Base-by-base conservation (phyloP, 371 early-diverging fungal genomes). In the Apophysomyces variabilis region DNA sequence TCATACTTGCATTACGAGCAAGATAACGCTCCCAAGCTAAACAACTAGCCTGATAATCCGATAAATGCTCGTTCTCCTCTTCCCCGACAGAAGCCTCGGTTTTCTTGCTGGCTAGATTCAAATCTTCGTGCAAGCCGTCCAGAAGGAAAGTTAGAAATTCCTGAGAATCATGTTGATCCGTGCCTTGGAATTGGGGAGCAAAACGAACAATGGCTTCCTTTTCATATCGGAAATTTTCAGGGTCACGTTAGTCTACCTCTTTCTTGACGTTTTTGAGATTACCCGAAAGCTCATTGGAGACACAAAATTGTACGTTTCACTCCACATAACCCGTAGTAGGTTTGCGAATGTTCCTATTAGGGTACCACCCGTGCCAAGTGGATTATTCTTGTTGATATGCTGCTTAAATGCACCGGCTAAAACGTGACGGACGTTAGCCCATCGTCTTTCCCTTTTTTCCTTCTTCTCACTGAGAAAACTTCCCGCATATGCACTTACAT, bases 1-100 rank as follows among this genome's bases (percentile, higher is more conserved):
- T 83, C 16, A 97, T 89, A 54, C 94, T 93, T 65, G 88, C 82
- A 74, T 98, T 95, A 13, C 85, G 71, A 54, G 75, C 61, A 47
- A 86, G 76, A 72, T 96, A 94, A 35, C 82, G 74, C 39, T 84
- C 82, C 97, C 96, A 96, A 56, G 90, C 90, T 64, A 85, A 79
- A 6, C 67, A 82, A 6, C 84, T 80, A 7, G 84, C 86, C 47
- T 84, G 74, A 67, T 76, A 68, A 62, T 82, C 82, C 0, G 72
- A 69, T 32, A 82, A 45, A 13, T 57, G 64, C 50, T 79, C 82
- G 63, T 74, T 72, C 7, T 38, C 32, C 32, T 26, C 38, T 0
- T 66, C 74, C 47, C 1, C 9, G 7, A 8, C 21, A 21, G 9
- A 5, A 21, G 5, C 21, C 5, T 50, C 21, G 7, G 73, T 73